phyloP scores from a whole-genome alignment of 352 stramenopile species.

The Globisporangium solare region DNA sequence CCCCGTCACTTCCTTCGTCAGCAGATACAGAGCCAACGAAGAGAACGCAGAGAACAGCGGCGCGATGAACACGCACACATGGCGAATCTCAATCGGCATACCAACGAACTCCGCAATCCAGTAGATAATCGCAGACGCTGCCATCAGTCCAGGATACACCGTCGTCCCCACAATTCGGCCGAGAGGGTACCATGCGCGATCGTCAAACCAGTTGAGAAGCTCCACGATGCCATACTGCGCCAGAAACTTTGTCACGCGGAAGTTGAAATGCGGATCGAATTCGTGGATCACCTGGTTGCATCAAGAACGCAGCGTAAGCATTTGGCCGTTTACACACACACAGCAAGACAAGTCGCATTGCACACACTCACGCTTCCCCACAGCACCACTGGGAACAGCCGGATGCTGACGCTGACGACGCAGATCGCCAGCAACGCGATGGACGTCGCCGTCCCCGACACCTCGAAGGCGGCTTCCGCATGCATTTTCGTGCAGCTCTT shows the following conservation, averaged over 20 bases:
- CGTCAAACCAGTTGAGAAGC: conserved; percentile 98
- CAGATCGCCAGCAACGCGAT: conserved; percentile 80
- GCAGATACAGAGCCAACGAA: conserved; percentile 82
- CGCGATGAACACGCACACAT: conserved; percentile 90
- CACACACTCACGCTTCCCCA: conserved; percentile 78
- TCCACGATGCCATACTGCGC: conserved; percentile 86
- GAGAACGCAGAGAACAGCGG: conserved; percentile 85
- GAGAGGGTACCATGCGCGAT: conserved; percentile 93
- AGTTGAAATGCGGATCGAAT: conserved; percentile 98
- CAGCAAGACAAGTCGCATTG: not conserved
- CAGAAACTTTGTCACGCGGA: conserved; percentile 96
- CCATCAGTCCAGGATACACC: conserved; percentile 92
- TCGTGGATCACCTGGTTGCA: conserved; percentile 83
- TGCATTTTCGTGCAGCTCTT: not conserved
- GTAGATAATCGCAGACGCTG: conserved; percentile 74
- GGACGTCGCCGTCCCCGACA: conserved; percentile 25
- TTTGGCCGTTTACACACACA: not conserved
- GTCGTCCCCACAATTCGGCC: conserved; percentile 90
- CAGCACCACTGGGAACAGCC: conserved; percentile 88
- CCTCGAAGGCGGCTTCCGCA: conserved; percentile 1
- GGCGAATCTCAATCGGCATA: conserved; percentile 69
- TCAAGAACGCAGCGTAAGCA: not conserved
- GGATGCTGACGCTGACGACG: conserved; percentile 85
- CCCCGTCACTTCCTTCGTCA: conserved; percentile 80
- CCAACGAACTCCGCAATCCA: conserved; percentile 54